Evolutionary conservation across 805 yeast genomes (phyloP).

Genomic region (Spathaspora hagerdaliae): DNA sequence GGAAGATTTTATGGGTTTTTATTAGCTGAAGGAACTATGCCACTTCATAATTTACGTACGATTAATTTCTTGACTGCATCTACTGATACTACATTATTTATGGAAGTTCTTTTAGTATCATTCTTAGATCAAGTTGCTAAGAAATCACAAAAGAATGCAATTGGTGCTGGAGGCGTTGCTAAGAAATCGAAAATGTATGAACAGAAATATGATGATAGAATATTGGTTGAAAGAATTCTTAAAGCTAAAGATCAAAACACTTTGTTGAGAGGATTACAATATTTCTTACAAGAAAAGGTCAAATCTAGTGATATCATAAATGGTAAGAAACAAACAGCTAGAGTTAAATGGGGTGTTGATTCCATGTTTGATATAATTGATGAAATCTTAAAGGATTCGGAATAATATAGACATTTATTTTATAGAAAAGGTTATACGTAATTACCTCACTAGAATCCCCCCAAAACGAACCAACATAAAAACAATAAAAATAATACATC

Average conservation of each 20-base stretch:
- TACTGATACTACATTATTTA: conserved; percentile 59
- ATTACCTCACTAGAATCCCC: conserved; percentile 27
- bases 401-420: conserved; percentile 16
- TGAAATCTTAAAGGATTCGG: conserved; percentile 45
- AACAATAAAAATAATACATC: not conserved
- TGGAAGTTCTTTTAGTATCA: conserved; percentile 70
- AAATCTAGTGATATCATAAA: conserved; percentile 43
- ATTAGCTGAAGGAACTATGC: conserved; percentile 68
- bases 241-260: conserved; percentile 57
- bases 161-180: conserved; percentile 39
- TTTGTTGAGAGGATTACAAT: conserved; percentile 63
- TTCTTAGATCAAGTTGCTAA: conserved; percentile 63
- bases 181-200: conserved; percentile 24
- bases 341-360: conserved; percentile 67
- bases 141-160: conserved; percentile 48
- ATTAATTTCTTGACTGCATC: conserved; percentile 70
- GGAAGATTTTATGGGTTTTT: conserved; percentile 80
- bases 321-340: conserved; percentile 50
- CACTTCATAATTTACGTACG: conserved; percentile 68
- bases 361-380: conserved; percentile 48
- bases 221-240: conserved; percentile 44
- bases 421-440: too few relatives aligned
- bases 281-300: conserved; percentile 49
- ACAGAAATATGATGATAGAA: conserved; percentile 43
- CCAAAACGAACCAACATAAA: not conserved